phyloP scores from a whole-genome alignment of 2,329 filamentous ascomycete species.

The Apiospora arundinis region DNA sequence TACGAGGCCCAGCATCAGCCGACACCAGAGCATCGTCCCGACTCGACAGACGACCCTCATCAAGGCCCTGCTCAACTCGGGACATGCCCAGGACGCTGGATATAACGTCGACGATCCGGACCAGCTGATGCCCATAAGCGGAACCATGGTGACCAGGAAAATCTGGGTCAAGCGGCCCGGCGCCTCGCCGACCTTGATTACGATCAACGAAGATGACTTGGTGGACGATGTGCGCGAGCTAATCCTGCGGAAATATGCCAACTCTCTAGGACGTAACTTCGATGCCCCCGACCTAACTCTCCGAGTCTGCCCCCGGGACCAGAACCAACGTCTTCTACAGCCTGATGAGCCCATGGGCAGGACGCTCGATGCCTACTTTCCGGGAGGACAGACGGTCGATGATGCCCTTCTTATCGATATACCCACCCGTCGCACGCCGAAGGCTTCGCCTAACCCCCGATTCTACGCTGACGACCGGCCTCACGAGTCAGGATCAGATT shows the following conservation, averaged over 20 bases:
- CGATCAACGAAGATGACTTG: conserved; percentile 84
- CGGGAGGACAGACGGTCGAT: conserved; percentile 84
- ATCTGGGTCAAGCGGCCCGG: conserved; percentile 93
- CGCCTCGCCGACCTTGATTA: conserved; percentile 85
- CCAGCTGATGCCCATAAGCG: conserved; percentile 47
- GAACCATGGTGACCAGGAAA: conserved; percentile 73
- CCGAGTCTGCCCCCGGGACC: conserved; percentile 75
- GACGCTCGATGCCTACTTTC: conserved; percentile 82
- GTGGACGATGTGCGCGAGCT: conserved; percentile 94
- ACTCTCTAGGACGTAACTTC: conserved; percentile 86
- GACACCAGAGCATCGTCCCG: conserved; percentile 53
- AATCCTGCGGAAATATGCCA: conserved; percentile 91
- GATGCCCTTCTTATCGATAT: conserved; percentile 93
- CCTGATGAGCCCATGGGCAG: conserved; percentile 85
- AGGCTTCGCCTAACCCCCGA: conserved; percentile 69
- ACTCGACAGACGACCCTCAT: conserved; percentile 54
- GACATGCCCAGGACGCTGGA: conserved; percentile 46
- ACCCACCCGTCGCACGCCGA: conserved; percentile 76
- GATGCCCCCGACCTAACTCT: conserved; percentile 90
- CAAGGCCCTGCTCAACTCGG: conserved; percentile 58
- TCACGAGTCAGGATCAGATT: conserved; percentile 43
- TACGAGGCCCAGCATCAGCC: conserved; percentile 38
- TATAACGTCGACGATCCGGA: conserved; percentile 41
- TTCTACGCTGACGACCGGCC: conserved; percentile 41
- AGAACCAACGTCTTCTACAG: conserved; percentile 68